Conservation (phyloP, 768 basidiomycete species). For the Termitomyces sp. region DNA sequence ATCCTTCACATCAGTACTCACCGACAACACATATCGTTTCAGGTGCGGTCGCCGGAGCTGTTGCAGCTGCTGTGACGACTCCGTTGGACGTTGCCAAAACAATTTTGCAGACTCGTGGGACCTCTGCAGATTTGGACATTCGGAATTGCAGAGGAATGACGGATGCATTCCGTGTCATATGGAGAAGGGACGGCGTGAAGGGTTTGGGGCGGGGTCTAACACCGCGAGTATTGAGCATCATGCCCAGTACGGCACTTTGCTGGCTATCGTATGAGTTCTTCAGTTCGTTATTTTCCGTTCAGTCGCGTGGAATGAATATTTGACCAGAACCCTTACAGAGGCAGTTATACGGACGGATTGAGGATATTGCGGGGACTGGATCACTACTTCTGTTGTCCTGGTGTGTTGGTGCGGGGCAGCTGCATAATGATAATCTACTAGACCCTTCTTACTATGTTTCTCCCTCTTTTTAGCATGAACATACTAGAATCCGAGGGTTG, state of each 20-base stretch:
- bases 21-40: constrained; percentile 91
- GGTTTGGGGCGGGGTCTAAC: constrained; percentile 87
- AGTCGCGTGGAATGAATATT: constrained; percentile 4
- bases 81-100: constrained; percentile 98
- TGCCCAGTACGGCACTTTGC: constrained; percentile 95
- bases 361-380: constrained; percentile 5
- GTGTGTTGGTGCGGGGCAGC: constrained; percentile 5
- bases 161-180: constrained; percentile 87
- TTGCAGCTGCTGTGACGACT: constrained; percentile 93
- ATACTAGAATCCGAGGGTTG: constrained; percentile 3
- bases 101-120: constrained; percentile 90
- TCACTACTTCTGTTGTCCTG: background rate
- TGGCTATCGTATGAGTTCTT: constrained; percentile 99
- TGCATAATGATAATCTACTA: constrained; percentile 5
- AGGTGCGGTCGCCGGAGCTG: constrained; percentile 88
- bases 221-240: constrained; percentile 88
- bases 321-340: constrained; percentile 34
- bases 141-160: constrained; percentile 77
- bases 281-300: constrained; percentile 55
- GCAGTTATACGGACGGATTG: constrained; percentile 56
- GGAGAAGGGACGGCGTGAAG: constrained; percentile 75
- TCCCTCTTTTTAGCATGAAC: background rate
- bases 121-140: constrained; percentile 82
- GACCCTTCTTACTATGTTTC: constrained; percentile 10
- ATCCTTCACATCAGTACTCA: constrained; percentile 83